Conservation (phyloP, 1,284 basidiomycete species). For the Heterobasidion occidentale region DNA sequence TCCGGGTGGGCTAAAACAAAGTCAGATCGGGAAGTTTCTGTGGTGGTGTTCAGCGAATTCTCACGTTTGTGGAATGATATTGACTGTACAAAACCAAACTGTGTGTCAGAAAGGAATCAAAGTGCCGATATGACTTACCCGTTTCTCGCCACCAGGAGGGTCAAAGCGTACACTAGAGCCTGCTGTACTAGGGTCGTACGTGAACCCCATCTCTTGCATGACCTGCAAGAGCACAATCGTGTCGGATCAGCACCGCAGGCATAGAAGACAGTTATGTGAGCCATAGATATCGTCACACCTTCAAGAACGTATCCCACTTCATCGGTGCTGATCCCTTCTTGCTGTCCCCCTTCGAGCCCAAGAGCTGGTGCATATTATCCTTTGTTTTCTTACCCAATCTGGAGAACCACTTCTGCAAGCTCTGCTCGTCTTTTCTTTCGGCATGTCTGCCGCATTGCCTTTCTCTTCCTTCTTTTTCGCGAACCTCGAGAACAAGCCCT, state of each 20-base stretch:
- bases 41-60: slow-evolving; percentile 15
- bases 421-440: slow-evolving; percentile 26
- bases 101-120: neutral
- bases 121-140: neutral
- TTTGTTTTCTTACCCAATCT: slow-evolving; percentile 40
- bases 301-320: slow-evolving; percentile 68
- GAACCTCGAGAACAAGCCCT: slow-evolving; percentile 45
- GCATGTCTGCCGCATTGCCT: slow-evolving; percentile 18
- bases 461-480: slow-evolving; percentile 25
- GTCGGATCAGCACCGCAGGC: neutral
- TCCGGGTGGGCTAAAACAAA: slow-evolving; percentile 62
- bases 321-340: slow-evolving; percentile 48
- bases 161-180: slow-evolving; percentile 78
- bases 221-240: slow-evolving; percentile 32
- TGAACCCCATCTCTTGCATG: slow-evolving; percentile 73
- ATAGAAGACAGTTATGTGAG: too few relatives aligned
- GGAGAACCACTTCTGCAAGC: slow-evolving; percentile 9
- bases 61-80: slow-evolving; percentile 72
- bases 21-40: too few relatives aligned
- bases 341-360: slow-evolving; percentile 48
- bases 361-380: slow-evolving; percentile 53
- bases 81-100: slow-evolving; percentile 30
- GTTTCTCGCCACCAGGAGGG: slow-evolving; percentile 39
- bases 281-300: slow-evolving; percentile 23
- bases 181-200: slow-evolving; percentile 62